Conservation (phyloP, 2,329 filamentous ascomycete species). For the Fusarium tuaranense region DNA sequence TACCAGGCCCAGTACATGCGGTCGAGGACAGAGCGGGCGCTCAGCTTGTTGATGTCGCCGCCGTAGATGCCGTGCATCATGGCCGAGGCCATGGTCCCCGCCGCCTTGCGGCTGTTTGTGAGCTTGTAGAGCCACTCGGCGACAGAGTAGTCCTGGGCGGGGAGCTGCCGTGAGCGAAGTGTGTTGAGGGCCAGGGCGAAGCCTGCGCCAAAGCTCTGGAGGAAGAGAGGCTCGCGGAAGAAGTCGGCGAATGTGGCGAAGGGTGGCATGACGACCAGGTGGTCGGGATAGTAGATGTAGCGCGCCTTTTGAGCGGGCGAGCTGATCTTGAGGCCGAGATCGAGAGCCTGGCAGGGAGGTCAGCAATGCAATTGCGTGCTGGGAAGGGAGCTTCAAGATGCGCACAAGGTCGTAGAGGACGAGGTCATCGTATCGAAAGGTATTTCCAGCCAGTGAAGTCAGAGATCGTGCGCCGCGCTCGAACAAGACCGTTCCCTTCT, state of each 20-base stretch:
- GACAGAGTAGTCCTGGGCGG: conserved; percentile 49
- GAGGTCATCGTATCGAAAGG: conserved; percentile 67
- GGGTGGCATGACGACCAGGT: conserved; percentile 57
- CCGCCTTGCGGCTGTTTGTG: conserved; percentile 54
- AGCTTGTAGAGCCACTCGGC: conserved; percentile 51
- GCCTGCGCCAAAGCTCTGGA: conserved; percentile 45
- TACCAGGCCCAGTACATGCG: conserved; percentile 48
- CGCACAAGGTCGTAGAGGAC: conserved; percentile 78
- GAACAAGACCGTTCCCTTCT: conserved; percentile 72
- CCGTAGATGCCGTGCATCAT: conserved; percentile 91
- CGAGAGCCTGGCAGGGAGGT: conserved; percentile 46
- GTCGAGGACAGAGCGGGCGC: conserved; percentile 69
- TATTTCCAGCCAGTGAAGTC: conserved; percentile 60
- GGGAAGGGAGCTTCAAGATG: neutral
- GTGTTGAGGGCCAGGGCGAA: conserved; percentile 43
- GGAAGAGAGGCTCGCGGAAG: conserved; percentile 49
- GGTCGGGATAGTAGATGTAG: conserved; percentile 91
- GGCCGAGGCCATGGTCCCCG: conserved; percentile 81
- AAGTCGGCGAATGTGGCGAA: conserved; percentile 40
- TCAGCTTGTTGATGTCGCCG: conserved; percentile 86
- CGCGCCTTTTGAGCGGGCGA: conserved; percentile 65
- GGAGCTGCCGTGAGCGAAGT: conserved; percentile 32
- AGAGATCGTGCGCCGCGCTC: conserved; percentile 88
- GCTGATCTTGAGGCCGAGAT: conserved; percentile 57
- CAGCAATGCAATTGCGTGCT: conserved; percentile 21